Conservation (phyloP, 2,329 filamentous ascomycete genomes). For the Xylaria sp. region DNA sequence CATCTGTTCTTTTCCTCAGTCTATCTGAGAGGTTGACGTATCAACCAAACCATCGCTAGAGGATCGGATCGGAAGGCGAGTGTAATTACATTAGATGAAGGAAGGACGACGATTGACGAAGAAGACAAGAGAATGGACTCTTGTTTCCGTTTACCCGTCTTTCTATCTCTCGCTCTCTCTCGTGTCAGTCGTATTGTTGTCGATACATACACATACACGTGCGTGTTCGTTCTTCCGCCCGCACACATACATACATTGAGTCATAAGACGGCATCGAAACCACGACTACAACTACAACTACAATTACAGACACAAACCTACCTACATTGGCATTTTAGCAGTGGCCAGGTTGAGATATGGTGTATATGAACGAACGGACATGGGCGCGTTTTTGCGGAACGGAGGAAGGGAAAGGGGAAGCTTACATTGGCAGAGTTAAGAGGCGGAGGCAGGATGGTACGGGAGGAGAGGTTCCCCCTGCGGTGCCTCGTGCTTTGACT, state of each 20-base stretch:
- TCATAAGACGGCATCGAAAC: neutral
- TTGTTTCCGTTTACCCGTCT: neutral
- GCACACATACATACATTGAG: neutral
- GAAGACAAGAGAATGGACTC: conserved; percentile 11
- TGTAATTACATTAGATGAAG: conserved; percentile 29
- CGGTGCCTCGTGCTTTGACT: neutral
- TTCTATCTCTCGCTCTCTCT: neutral
- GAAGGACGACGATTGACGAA: conserved; percentile 22
- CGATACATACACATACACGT: neutral
- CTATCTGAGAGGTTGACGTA: conserved; percentile 5
- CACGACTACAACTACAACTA: neutral
- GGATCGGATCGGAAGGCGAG: neutral
- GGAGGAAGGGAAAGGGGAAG: neutral
- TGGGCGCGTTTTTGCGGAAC: neutral
- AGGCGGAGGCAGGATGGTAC: no score
- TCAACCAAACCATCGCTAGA: conserved; percentile 3
- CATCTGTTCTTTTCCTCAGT: neutral
- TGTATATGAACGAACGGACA: neutral
- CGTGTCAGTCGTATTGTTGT: neutral
- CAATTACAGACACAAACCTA: no score
- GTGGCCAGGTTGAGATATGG: neutral
- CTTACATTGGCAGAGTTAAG: no score
- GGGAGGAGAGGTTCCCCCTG: no score
- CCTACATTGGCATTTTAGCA: no score
- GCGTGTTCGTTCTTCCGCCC: no score